A percentile compares a stretch with the other conserved stretches of the same genome.
These are phyloP conservation scores for Blastomyces gilchristii DNA, from an alignment of 2,329 filamentous ascomycete genomes.

Conservation along the genomic window DNA sequence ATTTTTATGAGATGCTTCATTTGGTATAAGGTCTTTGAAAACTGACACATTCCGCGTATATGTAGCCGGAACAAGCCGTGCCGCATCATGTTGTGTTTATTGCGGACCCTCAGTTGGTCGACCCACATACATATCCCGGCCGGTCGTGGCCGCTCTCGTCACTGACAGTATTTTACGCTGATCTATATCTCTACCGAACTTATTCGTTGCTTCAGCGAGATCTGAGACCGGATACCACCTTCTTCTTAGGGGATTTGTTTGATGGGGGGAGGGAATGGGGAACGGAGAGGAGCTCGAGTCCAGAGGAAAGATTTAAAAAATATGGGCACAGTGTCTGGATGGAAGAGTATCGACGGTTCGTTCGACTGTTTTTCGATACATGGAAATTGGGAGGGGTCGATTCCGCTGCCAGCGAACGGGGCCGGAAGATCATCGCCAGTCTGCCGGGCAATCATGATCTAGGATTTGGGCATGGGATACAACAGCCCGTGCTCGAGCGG, in stretches of 20 bases:
- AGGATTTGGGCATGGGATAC: constrained; percentile 78
- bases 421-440: constrained; percentile 70
- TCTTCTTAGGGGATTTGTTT: constrained; percentile 91
- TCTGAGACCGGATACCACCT: constrained; percentile 72
- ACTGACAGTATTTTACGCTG: constrained; percentile 62
- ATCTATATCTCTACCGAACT: constrained; percentile 77
- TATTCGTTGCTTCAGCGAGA: constrained; percentile 67
- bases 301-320: constrained; percentile 59
- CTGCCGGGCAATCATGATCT: constrained; percentile 92
- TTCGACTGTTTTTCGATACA: constrained; percentile 67
- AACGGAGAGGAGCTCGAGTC: constrained; percentile 49
- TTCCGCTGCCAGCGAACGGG: constrained; percentile 50
- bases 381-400: constrained; percentile 51
- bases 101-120: constrained; percentile 83
- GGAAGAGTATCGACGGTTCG: constrained; percentile 74
- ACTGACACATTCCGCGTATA: constrained; percentile 16
- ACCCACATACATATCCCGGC: constrained; percentile 88
- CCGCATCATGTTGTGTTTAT: constrained; percentile 79
- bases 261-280: constrained; percentile 95
- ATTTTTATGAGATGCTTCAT: background rate
- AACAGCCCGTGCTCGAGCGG: constrained; percentile 65
- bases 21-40: constrained; percentile 10
- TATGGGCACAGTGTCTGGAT: constrained; percentile 81
- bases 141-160: constrained; percentile 62
- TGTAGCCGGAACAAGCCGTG: constrained; percentile 61